These are phyloP conservation scores for Protostelium mycophagum DNA, from an alignment of 78 protist genomes.

Conservation along the genomic window DNA sequence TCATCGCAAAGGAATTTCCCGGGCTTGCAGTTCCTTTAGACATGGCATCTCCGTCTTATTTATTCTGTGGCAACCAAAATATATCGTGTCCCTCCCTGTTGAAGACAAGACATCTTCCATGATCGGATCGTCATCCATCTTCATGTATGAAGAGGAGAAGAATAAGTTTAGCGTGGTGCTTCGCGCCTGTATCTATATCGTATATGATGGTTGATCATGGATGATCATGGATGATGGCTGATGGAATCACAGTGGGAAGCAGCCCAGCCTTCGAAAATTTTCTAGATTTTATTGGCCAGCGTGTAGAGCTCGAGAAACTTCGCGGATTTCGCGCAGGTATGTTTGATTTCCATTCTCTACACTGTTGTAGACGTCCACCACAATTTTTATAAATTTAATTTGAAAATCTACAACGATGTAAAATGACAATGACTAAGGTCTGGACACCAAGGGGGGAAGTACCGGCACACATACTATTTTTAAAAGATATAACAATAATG, in stretches of 20 bases:
- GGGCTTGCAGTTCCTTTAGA: conserved; percentile 58
- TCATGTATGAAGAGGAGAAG: no score
- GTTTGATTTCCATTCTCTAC: no score
- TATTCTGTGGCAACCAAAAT: no score
- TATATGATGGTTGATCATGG: no score
- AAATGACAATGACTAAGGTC: neutral
- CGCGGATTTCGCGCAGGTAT: conserved; percentile 43
- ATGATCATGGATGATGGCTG: no score
- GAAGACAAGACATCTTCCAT: no score
- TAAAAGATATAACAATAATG: conserved; percentile 51
- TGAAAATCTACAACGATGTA: neutral
- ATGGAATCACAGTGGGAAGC: conserved; percentile 15
- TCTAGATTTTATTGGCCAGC: conserved; percentile 41
- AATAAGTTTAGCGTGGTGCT: neutral
- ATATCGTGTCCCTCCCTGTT: no score
- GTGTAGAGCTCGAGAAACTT: conserved; percentile 47
- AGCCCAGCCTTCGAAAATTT: conserved; percentile 58
- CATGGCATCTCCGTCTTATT: no score
- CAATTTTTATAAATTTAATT: no score
- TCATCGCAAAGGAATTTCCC: conserved; percentile 24
- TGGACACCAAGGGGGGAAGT: conserved; percentile 14
- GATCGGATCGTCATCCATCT: no score
- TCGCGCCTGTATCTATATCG: no score
- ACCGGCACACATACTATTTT: conserved; percentile 54
- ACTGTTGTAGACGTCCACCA: no score